A percentile compares a stretch with the other conserved stretches of the same genome.
Evolutionary conservation across 306 rosid genomes (phyloP).

Genomic region (Vigna reflexopilosa): DNA sequence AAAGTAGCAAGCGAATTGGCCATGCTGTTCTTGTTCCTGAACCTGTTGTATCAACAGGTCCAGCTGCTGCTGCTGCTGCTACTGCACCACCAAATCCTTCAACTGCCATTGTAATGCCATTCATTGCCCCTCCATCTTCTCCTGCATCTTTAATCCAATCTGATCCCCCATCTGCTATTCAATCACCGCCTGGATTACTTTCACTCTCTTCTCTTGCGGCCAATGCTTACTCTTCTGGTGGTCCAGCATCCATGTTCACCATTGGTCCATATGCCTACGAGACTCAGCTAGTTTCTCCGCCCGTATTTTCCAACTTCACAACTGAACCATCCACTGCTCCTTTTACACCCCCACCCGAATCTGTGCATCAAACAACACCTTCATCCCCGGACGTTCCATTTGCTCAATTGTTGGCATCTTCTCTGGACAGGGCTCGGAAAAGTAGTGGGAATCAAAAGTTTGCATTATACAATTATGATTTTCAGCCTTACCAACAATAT

Average conservation of each 20-base stretch:
- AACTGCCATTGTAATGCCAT: conserved; percentile 71
- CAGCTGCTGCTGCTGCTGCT: conserved; percentile 61
- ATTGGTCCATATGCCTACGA: conserved; percentile 97
- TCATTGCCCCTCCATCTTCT: conserved; percentile 97
- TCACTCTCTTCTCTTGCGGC: conserved; percentile 75
- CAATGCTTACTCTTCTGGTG: conserved; percentile 78
- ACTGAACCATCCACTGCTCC: conserved; percentile 97
- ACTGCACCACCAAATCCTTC: conserved; percentile 63
- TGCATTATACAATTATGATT: conserved; percentile 74
- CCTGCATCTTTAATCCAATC: conserved; percentile 95
- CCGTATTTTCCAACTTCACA: conserved; percentile 86
- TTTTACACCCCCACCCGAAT: conserved; percentile 95
- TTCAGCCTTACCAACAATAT: conserved; percentile 86
- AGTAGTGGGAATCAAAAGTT: conserved; percentile 70
- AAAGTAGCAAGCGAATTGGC: conserved; percentile 85
- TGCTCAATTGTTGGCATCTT: conserved; percentile 92
- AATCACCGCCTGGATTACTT: conserved; percentile 84
- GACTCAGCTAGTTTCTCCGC: conserved; percentile 96
- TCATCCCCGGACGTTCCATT: conserved; percentile 99
- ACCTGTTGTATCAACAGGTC: conserved; percentile 62
- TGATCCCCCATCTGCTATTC: conserved; percentile 85
- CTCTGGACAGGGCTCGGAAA: conserved; percentile 71
- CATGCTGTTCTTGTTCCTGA: conserved; percentile 96
- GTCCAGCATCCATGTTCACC: conserved; percentile 81
- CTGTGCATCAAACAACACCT: conserved; percentile 92